Base-by-base conservation (phyloP, 2,329 filamentous ascomycete species). In the Byssothecium circinans region DNA sequence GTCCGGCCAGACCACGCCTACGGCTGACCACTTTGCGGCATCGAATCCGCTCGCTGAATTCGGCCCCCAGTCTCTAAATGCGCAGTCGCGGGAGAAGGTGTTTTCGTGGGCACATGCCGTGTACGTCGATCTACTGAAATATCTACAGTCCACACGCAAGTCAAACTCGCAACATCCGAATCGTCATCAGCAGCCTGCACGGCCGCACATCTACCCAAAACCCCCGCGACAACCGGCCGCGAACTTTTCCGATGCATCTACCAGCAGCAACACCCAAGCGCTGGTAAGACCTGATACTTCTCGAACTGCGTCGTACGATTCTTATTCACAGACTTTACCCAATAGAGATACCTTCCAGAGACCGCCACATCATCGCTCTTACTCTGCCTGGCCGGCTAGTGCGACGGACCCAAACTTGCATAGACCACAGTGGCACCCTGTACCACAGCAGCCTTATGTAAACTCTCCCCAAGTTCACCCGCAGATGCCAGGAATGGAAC, bases 171-270 rank as follows among this genome's bases (percentile, higher is more conserved):
- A 72, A 8, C 45, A 78, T 46, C 59, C 65, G 8, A 72, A 75
- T 45, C 72, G 71, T 19, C 70, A 74, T 18, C 74, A 43, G 29
- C 62, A 74, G 12, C 52, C 73, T 19, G 59, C 74, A 35, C 79
- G 81, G 56, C 81, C 81, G 2, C 78, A 75, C 49, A 83, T 85
- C 41, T 85, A 81, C 47, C 82, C 82, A 0, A 83, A 80, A 57
- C 82, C 82, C 23, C 82, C 82, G 15, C 78, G 78, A 37, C 79
- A 82, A 55, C 79, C 81, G 22, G 74, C 74, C 12, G 73, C 78
- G 14, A 77, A 78, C 54, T 76, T 79, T 45, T 76, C 74, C 18
- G 57, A 49, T 18, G 67, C 71, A 18, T 58, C 66, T 10, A 56
- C 39, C 19, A 53, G 29, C 34, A 41, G 33, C 15, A 46, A 15